Percentiles rank a stretch among this genome's conserved stretches.
phyloP scores from a whole-genome alignment of 805 yeast species.

The Maudiozyma barnettii region DNA sequence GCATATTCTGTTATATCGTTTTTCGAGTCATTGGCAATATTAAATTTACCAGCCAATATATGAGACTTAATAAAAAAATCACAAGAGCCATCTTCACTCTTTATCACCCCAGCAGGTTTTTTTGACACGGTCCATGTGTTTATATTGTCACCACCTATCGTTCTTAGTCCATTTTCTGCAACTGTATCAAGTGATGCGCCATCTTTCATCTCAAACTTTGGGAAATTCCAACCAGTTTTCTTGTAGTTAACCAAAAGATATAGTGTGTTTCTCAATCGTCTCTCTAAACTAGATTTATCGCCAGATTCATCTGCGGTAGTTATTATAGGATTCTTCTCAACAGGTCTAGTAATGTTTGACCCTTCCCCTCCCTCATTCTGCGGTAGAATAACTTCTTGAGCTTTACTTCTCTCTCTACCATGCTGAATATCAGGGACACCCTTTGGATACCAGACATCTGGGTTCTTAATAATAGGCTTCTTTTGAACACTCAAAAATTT shows the following conservation, averaged over 20 bases:
- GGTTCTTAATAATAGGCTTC: constrained; percentile 62
- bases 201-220: constrained; percentile 47
- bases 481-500: constrained; percentile 65
- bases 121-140: constrained; percentile 88
- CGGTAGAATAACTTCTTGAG: constrained; percentile 73
- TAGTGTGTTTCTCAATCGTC: constrained; percentile 70
- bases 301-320: constrained; percentile 67
- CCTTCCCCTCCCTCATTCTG: constrained; percentile 38
- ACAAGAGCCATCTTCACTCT: constrained; percentile 26
- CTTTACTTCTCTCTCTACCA: constrained; percentile 77
- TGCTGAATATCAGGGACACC: constrained; percentile 83
- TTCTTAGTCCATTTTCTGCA: constrained; percentile 66
- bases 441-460: constrained; percentile 67
- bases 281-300: constrained; percentile 62
- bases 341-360: constrained; percentile 57
- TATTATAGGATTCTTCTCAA: constrained; percentile 56
- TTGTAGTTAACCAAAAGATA: constrained; percentile 55
- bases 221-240: constrained; percentile 59
- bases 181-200: constrained; percentile 52
- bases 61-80: constrained; percentile 81
- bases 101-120: constrained; percentile 69
- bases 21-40: constrained; percentile 31
- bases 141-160: constrained; percentile 63
- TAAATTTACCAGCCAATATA: constrained; percentile 74
- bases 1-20: constrained; percentile 43